These are phyloP conservation scores for Aspergillus intermedius DNA, from an alignment of 2,329 filamentous ascomycete genomes.

Conservation along the genomic window DNA sequence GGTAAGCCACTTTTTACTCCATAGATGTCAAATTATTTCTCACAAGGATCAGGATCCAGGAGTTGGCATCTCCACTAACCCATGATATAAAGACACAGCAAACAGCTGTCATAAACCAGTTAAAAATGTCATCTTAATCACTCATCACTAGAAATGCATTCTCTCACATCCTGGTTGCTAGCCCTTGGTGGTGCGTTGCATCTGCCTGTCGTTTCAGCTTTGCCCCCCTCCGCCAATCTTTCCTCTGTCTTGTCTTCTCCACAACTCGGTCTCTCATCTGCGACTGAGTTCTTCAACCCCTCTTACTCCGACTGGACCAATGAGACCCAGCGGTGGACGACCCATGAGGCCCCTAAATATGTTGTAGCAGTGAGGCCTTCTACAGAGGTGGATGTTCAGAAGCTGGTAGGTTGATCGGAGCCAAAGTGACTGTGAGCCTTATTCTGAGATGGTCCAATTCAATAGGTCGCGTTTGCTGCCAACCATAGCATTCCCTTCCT, in stretches of 20 bases:
- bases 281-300: neutral
- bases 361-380: neutral
- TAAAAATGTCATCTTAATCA: neutral
- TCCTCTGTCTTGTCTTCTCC: neutral
- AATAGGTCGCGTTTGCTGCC: neutral
- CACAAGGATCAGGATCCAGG: neutral
- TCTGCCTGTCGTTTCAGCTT: neutral
- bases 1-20: neutral
- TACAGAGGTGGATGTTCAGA: neutral
- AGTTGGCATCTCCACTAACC: neutral
- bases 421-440: neutral
- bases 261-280: neutral
- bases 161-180: neutral
- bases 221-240: neutral
- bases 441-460: neutral
- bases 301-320: neutral
- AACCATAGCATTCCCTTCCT: slow-evolving; percentile 3
- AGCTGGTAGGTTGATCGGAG: neutral
- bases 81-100: neutral
- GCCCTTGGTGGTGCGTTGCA: neutral
- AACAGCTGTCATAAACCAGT: neutral
- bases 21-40: neutral
- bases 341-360: neutral
- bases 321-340: neutral
- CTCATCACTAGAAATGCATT: neutral